Evolutionary conservation across 495 filamentous ascomycete species (phyloP), one percentile per base, ranked within the genome.

Genomic region (Xylaria venustula): DNA sequence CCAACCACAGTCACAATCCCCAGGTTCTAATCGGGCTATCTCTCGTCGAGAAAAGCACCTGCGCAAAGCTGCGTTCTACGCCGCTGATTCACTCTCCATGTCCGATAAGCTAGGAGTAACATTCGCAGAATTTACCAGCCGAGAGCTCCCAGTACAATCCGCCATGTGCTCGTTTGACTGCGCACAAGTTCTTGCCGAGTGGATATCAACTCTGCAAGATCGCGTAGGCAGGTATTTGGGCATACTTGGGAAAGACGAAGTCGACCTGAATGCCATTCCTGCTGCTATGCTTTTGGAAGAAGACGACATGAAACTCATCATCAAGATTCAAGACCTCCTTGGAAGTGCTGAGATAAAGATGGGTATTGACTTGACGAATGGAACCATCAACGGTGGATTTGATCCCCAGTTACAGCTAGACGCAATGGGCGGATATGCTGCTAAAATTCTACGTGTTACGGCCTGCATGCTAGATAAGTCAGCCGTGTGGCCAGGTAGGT

Each of bases 141-240:
- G 92, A 28, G 94, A 98, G 67, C 80, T 98, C n/a, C 93, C 94
- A 1, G 79, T 98, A 25, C 92, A 96, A 64, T 93, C 92, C 14
- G 91, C 90, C 7, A 88, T 98, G 83, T 98, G 93, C 72, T 85
- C 89, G 12, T 96, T 97, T 70, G 94, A 98, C 67, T 98, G 94
- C 67, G 90, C 92, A n/a, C 92, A 96, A 68, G 92, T 98, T 0
- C 86, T 98, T 23, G 93, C 94, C 1, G 94, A 98, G 73, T 98
- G 94, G 94, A 85, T 95, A 42, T 89, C 90, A 14, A 96, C 93
- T 0, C 88, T 98, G 9, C 94, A 98, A 73, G 92, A 97, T 72
- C 89, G 94, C 9, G 90, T 97, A 48, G 95, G 93, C 0, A 85
- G 87, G 2, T 95, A 91, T 67, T 75, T 97, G 7, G 94, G 94